A percentile compares a stretch with the other conserved stretches of the same genome.
phyloP scores from a whole-genome alignment of 2,329 filamentous ascomycete species.

The Pseudogymnoascus sp. region DNA sequence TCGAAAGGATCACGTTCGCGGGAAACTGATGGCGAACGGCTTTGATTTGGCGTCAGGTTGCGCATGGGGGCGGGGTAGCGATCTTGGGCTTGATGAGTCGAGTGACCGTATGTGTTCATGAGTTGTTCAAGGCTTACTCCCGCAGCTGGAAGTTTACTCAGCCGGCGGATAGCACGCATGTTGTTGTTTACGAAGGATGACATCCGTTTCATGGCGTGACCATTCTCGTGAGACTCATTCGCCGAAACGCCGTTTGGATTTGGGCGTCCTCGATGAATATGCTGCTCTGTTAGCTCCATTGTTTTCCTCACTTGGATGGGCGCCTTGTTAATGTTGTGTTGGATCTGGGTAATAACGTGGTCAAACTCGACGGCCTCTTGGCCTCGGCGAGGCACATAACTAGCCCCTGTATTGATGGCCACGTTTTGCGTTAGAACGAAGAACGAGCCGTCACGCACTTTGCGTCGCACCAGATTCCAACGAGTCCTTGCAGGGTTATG shows the following conservation, averaged over 20 bases:
- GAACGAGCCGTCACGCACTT: conserved; percentile 42
- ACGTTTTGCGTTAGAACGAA: conserved; percentile 39
- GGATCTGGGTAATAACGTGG: conserved; percentile 36
- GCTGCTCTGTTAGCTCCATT: conserved; percentile 34
- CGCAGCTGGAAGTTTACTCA: conserved; percentile 32
- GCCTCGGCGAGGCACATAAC: conserved; percentile 22
- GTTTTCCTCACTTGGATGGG: conserved; percentile 17
- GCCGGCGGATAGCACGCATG: conserved; percentile 34
- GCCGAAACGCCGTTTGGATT: conserved; percentile 29
- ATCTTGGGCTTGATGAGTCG: neutral
- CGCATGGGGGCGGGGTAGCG: neutral
- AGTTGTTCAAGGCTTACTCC: conserved; percentile 17
- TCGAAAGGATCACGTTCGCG: neutral
- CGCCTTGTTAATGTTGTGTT: conserved; percentile 28
- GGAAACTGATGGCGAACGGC: neutral
- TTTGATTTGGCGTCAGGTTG: neutral
- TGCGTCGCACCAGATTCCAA: conserved; percentile 42
- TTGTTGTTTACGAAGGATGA: conserved; percentile 37
- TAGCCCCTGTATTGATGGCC: conserved; percentile 24
- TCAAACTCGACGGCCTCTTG: conserved; percentile 37
- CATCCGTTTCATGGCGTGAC: conserved; percentile 37
- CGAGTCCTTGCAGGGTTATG: conserved; percentile 43
- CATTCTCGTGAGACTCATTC: conserved; percentile 36
- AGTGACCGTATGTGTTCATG: conserved; percentile 15
- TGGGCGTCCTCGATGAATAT: conserved; percentile 29